Evolutionary conservation across 1,284 basidiomycete genomes (phyloP), one percentile per base, ranked within the genome.

Genomic region (Hemileia vastatrix): DNA sequence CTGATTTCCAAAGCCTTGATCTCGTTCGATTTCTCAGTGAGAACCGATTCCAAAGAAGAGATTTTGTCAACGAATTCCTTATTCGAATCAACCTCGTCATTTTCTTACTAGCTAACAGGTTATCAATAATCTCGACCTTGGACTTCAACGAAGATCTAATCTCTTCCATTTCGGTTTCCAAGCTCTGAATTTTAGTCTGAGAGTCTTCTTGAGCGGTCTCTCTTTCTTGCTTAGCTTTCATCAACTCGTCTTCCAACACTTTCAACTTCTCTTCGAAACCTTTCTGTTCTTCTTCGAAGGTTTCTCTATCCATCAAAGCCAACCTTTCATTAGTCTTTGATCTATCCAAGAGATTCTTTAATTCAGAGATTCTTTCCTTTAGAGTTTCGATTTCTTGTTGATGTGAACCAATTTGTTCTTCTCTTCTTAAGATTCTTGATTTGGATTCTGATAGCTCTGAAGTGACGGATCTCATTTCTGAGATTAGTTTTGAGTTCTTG

Each of bases 181-280:
- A 27, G 27, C 27, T 27, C 27, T 27, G 27, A 27, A 27, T 27
- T 27, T 27, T 27, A 27, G 27, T 27, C 27, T 27, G 27, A 27
- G 27, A 27, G 27, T 27, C 27, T 27, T 27, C 27, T 27, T 27
- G 27, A 27, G 27, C 27, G 27, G 27, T 27, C 27, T 40, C 36
- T 40, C 15, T 40, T 15, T 40, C 36, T 40, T 40, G 11, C 36
- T 40, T 40, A 40, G 36, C 8, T 40, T 40, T 40, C 36, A 40
- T 15, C 15, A 40, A 11, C 15, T 40, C 36, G 8, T 40, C 9
- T 15, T 40, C 67, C 65, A 54, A 69, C 67, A 40, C 36, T 40
- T 40, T 15, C 15, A 40, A 40, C 15, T 40, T 15, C 8, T 40
- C 15, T 15, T 40, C 15, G 36, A 40, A 11, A 11, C 36, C 15